Percentiles rank a stretch among this genome's conserved stretches.
Conservation (phyloP, 371 early-diverging fungal species). For the Globomyces sp. region DNA sequence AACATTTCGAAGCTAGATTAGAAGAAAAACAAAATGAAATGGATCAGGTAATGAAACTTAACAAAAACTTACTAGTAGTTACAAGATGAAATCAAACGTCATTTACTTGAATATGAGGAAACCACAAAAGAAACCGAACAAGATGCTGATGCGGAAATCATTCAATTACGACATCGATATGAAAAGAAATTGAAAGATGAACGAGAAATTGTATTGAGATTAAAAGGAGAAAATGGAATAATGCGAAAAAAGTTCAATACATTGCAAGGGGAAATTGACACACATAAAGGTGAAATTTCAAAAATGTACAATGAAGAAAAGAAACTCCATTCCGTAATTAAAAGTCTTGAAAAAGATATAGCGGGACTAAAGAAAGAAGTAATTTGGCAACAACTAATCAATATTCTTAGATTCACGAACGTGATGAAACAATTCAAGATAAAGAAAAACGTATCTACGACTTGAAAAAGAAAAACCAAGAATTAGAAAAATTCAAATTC, state of each 20-base stretch:
- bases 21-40: constrained; percentile 52
- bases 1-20: constrained; percentile 45
- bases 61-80: constrained; percentile 26
- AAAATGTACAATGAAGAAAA: constrained; percentile 56
- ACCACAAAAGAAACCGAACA: constrained; percentile 54
- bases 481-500: constrained; percentile 63
- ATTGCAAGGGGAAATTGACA: constrained; percentile 56
- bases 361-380: constrained; percentile 55
- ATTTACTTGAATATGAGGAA: constrained; percentile 50
- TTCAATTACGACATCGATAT: constrained; percentile 47
- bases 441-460: constrained; percentile 59
- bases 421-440: constrained; percentile 59
- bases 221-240: constrained; percentile 59
- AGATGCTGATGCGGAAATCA: constrained; percentile 55
- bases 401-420: constrained; percentile 47
- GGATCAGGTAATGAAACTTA: constrained; percentile 36
- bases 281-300: constrained; percentile 54
- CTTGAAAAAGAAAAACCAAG: constrained; percentile 60
- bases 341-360: constrained; percentile 58
- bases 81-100: constrained; percentile 47
- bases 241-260: constrained; percentile 61
- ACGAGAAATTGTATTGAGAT: constrained; percentile 45
- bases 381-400: neutral
- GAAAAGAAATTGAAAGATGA: constrained; percentile 56
- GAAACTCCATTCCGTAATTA: constrained; percentile 54